Evolutionary conservation across 768 basidiomycete species (phyloP).

Genomic region (Suillus variegatus): DNA sequence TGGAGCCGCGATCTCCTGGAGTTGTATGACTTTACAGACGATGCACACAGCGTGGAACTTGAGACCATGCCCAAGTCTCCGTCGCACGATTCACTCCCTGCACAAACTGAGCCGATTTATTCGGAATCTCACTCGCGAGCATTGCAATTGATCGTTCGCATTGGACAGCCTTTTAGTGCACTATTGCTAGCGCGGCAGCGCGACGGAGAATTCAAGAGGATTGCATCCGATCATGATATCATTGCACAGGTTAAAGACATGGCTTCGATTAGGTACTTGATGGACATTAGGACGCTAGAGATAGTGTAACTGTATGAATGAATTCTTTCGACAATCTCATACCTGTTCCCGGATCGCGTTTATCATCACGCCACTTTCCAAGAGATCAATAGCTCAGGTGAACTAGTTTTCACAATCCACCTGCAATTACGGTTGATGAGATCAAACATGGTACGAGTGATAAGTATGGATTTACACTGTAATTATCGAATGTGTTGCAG

Average conservation of each 20-base stretch:
- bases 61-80: too few relatives aligned
- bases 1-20: too few relatives aligned
- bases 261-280: not conserved
- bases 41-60: too few relatives aligned
- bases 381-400: not conserved
- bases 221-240: not conserved
- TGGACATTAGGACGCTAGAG: not conserved
- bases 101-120: not conserved
- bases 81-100: not conserved
- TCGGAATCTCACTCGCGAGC: not conserved
- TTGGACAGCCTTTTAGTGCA: not conserved
- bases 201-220: not conserved
- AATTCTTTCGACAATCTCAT: not conserved
- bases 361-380: not conserved
- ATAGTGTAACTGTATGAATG: not conserved
- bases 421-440: not conserved
- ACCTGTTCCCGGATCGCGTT: not conserved
- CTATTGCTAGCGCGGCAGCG: not conserved
- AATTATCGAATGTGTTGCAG: too few relatives aligned
- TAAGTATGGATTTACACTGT: not conserved
- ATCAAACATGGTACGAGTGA: not conserved
- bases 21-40: too few relatives aligned
- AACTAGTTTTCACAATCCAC: not conserved
- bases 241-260: not conserved
- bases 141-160: not conserved